These are phyloP conservation scores for Candida cerambycidarum DNA, from an alignment of 805 yeast species.

Conservation along the genomic window DNA sequence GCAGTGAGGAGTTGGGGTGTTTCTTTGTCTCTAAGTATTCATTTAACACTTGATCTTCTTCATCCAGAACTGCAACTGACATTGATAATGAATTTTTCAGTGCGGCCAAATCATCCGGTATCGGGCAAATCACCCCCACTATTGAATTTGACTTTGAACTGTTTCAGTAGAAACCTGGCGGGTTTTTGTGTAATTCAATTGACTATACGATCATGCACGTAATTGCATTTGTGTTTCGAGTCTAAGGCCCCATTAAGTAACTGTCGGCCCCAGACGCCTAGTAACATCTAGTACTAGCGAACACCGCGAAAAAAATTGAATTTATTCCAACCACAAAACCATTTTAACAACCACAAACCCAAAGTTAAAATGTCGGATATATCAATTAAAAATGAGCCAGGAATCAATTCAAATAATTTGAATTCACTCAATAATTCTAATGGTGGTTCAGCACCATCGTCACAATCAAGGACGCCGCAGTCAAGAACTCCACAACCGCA, in stretches of 20 bases:
- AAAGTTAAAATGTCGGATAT: too few species aligned
- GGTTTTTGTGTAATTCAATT: too few species aligned
- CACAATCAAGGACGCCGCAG: slow-evolving; percentile 20
- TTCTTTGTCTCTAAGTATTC: slow-evolving; percentile 2
- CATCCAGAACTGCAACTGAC: slow-evolving; percentile 28
- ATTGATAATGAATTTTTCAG: slow-evolving; percentile 13
- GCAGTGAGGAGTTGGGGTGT: slow-evolving; percentile 4
- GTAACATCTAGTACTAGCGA: too few species aligned
- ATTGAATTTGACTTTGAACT: too few species aligned
- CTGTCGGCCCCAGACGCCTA: too few species aligned
- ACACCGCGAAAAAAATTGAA: too few species aligned
- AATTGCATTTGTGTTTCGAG: too few species aligned
- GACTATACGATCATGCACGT: too few species aligned
- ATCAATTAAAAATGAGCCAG: slow-evolving; percentile 3
- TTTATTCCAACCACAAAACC: too few species aligned
- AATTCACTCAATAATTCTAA: neutral
- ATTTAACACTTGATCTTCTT: slow-evolving; percentile 25
- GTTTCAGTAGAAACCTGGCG: too few species aligned
- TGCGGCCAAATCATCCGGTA: slow-evolving; percentile 6
- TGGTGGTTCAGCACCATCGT: neutral
- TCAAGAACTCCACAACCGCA: slow-evolving; percentile 19
- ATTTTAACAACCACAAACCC: too few species aligned
- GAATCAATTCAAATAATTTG: neutral
- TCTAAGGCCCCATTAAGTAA: too few species aligned
- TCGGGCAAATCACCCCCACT: neutral